These are phyloP conservation scores for Helotiales sp. DNA, from an alignment of 2,329 filamentous ascomycete species.

Conservation along the genomic window DNA sequence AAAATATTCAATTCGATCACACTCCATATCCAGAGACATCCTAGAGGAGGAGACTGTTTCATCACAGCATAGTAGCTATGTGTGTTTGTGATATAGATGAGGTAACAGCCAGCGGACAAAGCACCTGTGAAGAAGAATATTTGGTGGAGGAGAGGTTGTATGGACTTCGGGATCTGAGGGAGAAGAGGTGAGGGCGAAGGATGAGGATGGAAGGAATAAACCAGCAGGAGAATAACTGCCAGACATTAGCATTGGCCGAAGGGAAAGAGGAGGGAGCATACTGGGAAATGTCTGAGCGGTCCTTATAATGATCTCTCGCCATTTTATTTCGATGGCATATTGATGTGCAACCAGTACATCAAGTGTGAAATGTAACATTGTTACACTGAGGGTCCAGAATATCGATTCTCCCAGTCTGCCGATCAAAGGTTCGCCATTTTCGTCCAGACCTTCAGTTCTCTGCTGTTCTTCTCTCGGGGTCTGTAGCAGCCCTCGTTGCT, in stretches of 20 bases:
- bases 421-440: constrained; percentile 28
- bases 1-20: constrained; percentile 80
- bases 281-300: constrained; percentile 53
- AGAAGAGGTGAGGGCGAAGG: constrained; percentile 48
- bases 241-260: not conserved
- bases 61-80: constrained; percentile 84
- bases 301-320: constrained; percentile 52
- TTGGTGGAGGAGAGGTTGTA: constrained; percentile 53
- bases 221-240: constrained; percentile 39
- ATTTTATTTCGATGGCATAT: constrained; percentile 67
- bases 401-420: constrained; percentile 46
- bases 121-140: constrained; percentile 64
- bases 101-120: constrained; percentile 68
- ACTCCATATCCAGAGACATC: constrained; percentile 90
- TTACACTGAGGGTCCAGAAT: constrained; percentile 61
- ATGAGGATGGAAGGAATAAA: constrained; percentile 37
- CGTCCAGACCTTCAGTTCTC: constrained; percentile 26
- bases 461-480: constrained; percentile 19
- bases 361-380: constrained; percentile 74
- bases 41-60: constrained; percentile 87
- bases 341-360: constrained; percentile 79
- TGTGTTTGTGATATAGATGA: constrained; percentile 79
- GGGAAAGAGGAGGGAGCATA: constrained; percentile 31
- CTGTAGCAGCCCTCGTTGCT: constrained; percentile 55
- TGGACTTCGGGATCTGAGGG: constrained; percentile 48